Percentiles rank a stretch among this genome's conserved stretches.
Conservation (phyloP, 208 protist genomes). For the Crithidia sp. region DNA sequence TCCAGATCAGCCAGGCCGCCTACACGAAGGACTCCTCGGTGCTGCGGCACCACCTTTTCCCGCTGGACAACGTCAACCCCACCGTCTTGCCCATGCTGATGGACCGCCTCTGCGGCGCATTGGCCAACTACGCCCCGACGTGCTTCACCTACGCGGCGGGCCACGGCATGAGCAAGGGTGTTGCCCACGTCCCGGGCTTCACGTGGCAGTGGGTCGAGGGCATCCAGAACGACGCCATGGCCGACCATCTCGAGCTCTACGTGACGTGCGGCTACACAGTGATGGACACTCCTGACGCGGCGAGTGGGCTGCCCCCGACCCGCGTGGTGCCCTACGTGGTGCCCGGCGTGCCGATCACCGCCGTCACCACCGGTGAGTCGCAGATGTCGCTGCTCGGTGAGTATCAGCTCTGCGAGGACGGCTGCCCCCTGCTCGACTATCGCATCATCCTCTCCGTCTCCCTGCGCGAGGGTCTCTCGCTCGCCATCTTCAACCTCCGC, state of each 20-base stretch:
- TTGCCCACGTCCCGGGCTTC: constrained; percentile 51
- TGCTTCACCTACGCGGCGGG: constrained; percentile 32
- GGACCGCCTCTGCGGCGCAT: constrained; percentile 64
- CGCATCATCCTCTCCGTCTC: constrained; percentile 66
- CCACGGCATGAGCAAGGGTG: background rate
- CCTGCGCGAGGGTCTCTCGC: constrained; percentile 51
- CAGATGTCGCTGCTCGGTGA: constrained; percentile 64
- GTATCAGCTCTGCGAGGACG: constrained; percentile 39
- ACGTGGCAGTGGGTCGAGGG: constrained; percentile 79
- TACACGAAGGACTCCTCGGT: constrained; percentile 58
- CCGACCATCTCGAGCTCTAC: constrained; percentile 65
- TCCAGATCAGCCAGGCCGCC: constrained; percentile 31
- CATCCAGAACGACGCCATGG: constrained; percentile 65
- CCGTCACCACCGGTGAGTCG: constrained; percentile 50
- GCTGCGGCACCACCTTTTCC: constrained; percentile 61
- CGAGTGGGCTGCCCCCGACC: constrained; percentile 28
- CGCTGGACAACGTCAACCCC: constrained; percentile 62
- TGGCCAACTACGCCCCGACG: constrained; percentile 51
- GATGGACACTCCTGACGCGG: constrained; percentile 21
- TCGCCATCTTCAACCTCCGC: constrained; percentile 76
- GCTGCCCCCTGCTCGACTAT: constrained; percentile 25
- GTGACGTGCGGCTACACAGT: constrained; percentile 69
- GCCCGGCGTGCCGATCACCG: constrained; percentile 55
- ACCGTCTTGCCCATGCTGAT: constrained; percentile 70
- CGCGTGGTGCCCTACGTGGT: constrained; percentile 58